Conservation (phyloP, 129 eudicot species). For the Chrysanthemum lavandulifolium region DNA sequence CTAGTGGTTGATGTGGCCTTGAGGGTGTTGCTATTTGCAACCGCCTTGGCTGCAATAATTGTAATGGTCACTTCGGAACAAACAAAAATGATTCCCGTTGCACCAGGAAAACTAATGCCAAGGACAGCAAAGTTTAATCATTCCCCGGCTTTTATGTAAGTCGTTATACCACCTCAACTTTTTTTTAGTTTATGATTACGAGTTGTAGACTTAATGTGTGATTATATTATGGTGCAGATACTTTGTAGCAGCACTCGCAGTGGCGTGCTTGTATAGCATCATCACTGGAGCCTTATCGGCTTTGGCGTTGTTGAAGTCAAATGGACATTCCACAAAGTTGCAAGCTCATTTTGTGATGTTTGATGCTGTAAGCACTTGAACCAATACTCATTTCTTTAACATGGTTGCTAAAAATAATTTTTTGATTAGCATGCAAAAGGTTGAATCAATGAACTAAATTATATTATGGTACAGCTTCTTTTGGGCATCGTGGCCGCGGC, state of each 20-base stretch:
- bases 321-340: conserved; percentile 33
- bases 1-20: conserved; percentile 41
- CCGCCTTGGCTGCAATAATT: conserved; percentile 50
- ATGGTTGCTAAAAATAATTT: neutral
- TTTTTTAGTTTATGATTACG: neutral
- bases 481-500: conserved; percentile 71
- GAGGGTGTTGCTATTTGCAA: conserved; percentile 54
- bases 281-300: conserved; percentile 43
- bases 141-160: conserved; percentile 57
- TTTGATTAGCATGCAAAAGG: too few species aligned
- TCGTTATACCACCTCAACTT: neutral
- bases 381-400: neutral
- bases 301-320: conserved; percentile 38
- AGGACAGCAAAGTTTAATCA: conserved; percentile 45
- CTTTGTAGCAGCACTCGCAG: conserved; percentile 66
- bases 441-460: neutral
- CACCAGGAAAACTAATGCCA: conserved; percentile 27
- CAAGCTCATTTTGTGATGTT: conserved; percentile 43
- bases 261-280: conserved; percentile 59
- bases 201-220: neutral
- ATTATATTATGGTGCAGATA: conserved; percentile 49
- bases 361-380: conserved; percentile 60
- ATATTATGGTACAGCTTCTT: conserved; percentile 47
- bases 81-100: conserved; percentile 34
- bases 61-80: conserved; percentile 83